Percentiles rank a stretch among this genome's conserved stretches.
phyloP scores from a whole-genome alignment of 78 protist genomes.

The Guillardia theta region DNA sequence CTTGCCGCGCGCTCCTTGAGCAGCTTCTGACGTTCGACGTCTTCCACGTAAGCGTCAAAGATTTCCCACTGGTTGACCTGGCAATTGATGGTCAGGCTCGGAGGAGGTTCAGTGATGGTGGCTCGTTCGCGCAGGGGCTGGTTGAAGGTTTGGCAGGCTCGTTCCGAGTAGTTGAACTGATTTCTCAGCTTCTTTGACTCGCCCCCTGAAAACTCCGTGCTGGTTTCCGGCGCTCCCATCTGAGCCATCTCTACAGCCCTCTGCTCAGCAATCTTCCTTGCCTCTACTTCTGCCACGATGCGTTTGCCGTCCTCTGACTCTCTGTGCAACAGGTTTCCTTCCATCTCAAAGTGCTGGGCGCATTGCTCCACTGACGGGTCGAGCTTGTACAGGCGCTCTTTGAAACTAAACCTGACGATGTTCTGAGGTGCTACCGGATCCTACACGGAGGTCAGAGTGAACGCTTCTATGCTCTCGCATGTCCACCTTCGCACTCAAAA shows the following conservation, averaged over 20 bases:
- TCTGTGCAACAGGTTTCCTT: constrained; percentile 35
- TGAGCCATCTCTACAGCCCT: not conserved
- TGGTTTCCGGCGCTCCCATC: not conserved
- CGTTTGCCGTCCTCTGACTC: constrained; percentile 34
- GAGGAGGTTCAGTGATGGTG: constrained; percentile 68
- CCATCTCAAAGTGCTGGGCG: constrained; percentile 52
- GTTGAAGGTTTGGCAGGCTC: constrained; percentile 79
- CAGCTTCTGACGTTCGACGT: constrained; percentile 10
- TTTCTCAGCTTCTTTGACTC: constrained; percentile 56
- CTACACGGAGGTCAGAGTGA: not conserved
- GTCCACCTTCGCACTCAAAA: not conserved
- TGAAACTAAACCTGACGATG: constrained; percentile 39
- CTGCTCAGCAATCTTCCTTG: not conserved
- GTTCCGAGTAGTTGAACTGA: constrained; percentile 83
- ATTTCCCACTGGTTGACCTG: constrained; percentile 71
- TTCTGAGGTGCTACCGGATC: constrained; percentile 65
- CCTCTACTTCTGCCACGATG: not conserved
- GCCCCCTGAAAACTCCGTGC: too few species aligned
- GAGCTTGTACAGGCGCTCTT: constrained; percentile 55
- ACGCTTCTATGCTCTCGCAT: not conserved
- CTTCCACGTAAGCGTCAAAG: constrained; percentile 75
- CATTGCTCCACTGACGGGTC: constrained; percentile 58
- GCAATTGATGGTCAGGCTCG: constrained; percentile 35
- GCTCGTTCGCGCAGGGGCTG: constrained; percentile 37
- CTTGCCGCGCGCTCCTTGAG: not conserved